Evolutionary conservation across 805 yeast species (phyloP), one percentile per base, ranked within the genome.

Genomic region (Spathaspora gorwiae): DNA sequence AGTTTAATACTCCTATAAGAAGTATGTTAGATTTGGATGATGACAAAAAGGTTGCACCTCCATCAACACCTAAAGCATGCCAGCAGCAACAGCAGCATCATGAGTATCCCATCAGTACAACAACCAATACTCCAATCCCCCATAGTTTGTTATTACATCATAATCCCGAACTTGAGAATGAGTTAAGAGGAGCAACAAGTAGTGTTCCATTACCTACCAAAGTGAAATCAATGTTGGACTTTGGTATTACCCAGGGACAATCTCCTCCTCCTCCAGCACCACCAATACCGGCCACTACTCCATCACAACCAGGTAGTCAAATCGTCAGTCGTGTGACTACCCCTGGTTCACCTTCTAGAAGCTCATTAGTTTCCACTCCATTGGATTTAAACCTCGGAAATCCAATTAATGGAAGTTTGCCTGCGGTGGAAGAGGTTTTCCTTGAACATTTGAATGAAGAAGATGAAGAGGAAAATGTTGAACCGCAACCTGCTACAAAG

Each of bases 11-110:
- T 1, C 68, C 72, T 2, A 42, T 66, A 24, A 54, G 66, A 44
- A 66, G 73, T 44, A 71, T 72, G 76, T 59, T 71, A 43, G 74
- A 70, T 48, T 52, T 68, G 44, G 54, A 49, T 4, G 56, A 44
- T n/a, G 36, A 31, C 35, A 2, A 29, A 35, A 15, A 19, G 12
- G 37, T 12, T 2, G 37, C 26, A 24, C 13, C 35, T 2, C 35
- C 35, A 13, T 32, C 13, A n/a, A n/a, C 35, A 13, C 35, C 14
- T 32, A n/a, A n/a, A 13, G 35, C 14, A 32, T 32, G 35, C 4
- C 14, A 9, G 14, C 35, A 19, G 5, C 24, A 2, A 3, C 14
- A 9, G 14, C 35, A 19, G 5, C 24, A 2, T 19, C 37, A 15
- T 35, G 37, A 35, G 3, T 2, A 3, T 9, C 12, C 9, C 3